Base-by-base conservation (phyloP, 257 asterid species). In the Nicotiana undulata region DNA sequence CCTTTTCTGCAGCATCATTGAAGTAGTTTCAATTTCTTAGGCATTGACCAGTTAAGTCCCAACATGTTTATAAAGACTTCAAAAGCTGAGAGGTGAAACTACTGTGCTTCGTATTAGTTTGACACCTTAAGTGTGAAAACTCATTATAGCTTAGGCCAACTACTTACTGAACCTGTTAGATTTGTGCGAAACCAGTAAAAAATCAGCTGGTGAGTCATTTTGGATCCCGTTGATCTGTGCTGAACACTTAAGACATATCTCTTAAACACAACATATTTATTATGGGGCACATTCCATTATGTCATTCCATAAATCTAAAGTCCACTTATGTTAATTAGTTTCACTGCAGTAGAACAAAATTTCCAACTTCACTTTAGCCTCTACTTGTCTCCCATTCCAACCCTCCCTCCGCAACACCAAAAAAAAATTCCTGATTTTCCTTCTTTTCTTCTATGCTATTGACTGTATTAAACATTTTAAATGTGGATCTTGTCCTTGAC, bases 401-500 rank as follows among this genome's bases (percentile, higher is more conserved):
- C 26, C 13, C 63, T n/a, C n/a, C 59, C 59, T 6, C 44, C 72
- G 15, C 28, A 1, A 26, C 28, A 26, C 1, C 28, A 26, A 26
- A 1, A 10, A 4, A 4, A 59, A 10, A n/a, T n/a, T n/a, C 77
- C 77, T 46, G 34, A 70, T 44, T 24, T 44, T 70, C 58, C 26
- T 70, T 70, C 16, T 16, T 15, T 22, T 44, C 58, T 70, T 44
- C 37, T 44, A 44, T 22, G 58, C 15, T 70, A 22, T 70, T 22
- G 77, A 70, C n/a, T 40, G 58, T 18, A 20, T 58, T 64, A 59
- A 81, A 26, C 49, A 53, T 26, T 68, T 46, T 34, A 76, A 70
- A 22, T 78, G 82, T 82, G 75, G 77, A 72, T 51, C 46, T 9
- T 79, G 44, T 12, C 58, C n/a, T 79, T 79, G 81, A 78, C 75